Conservation (phyloP, 73 alveolate genomes). For the Tetrahymena elliotti region DNA sequence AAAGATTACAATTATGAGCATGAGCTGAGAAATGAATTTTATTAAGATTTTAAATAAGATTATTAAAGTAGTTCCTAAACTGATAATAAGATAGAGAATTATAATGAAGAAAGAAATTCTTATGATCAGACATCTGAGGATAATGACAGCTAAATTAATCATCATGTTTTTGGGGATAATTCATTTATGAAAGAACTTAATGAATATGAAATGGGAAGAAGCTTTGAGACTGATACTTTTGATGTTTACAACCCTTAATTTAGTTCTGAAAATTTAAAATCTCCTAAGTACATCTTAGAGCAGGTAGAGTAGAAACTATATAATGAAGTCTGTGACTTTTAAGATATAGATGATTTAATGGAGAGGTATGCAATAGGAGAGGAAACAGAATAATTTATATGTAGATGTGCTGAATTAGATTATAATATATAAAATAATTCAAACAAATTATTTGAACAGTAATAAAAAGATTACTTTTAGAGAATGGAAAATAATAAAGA, state of each 20-base stretch:
- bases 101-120: background rate
- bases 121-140: background rate
- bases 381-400: background rate
- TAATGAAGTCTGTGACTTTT: background rate
- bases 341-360: background rate
- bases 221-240: background rate
- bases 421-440: background rate
- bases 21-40: too few relatives aligned
- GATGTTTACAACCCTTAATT: background rate
- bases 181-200: background rate
- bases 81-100: background rate
- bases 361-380: background rate
- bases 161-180: background rate
- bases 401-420: background rate
- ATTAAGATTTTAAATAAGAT: too few relatives aligned
- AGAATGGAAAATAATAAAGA: background rate
- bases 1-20: background rate
- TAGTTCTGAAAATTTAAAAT: background rate
- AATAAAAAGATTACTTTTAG: background rate
- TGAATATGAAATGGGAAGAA: background rate
- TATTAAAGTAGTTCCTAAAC: too few relatives aligned
- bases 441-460: background rate
- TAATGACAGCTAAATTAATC: background rate
- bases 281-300: background rate
- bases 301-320: background rate